Evolutionary conservation across 179 eudicot genomes (phyloP).

Genomic region (Actinidia chinensis): DNA sequence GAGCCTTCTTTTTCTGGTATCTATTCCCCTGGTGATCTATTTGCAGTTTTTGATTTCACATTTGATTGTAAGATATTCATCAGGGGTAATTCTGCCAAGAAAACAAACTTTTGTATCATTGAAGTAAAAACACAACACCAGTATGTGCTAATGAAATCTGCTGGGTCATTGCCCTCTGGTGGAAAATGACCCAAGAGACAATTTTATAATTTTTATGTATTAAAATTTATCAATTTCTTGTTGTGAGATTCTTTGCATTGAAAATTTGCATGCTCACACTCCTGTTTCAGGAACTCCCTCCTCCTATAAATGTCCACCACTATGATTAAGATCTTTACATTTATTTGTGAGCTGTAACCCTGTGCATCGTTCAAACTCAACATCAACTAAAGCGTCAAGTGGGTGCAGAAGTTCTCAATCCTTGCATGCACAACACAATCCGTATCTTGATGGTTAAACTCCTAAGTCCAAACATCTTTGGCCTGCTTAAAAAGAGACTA

Average conservation of each 20-base stretch:
- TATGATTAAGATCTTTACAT: background rate
- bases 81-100: no score
- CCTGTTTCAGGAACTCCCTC: background rate
- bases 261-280: background rate
- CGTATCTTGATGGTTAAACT: background rate
- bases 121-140: background rate
- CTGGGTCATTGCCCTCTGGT: background rate
- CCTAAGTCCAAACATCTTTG: background rate
- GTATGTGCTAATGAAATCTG: background rate
- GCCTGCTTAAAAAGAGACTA: background rate
- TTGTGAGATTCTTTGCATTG: background rate
- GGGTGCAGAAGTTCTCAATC: background rate
- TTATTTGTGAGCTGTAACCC: constrained; percentile 2
- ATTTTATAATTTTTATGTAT: no score
- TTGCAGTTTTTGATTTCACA: no score
- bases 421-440: background rate
- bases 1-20: no score
- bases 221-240: background rate
- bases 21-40: no score
- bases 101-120: no score
- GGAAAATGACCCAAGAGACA: background rate
- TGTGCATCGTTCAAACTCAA: background rate
- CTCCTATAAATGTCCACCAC: background rate
- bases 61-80: no score
- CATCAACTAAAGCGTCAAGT: background rate